A percentile compares a stretch with the other conserved stretches of the same genome.
These are phyloP conservation scores for Diaporthe sp. DNA, from an alignment of 2,329 filamentous ascomycete species.

Conservation along the genomic window DNA sequence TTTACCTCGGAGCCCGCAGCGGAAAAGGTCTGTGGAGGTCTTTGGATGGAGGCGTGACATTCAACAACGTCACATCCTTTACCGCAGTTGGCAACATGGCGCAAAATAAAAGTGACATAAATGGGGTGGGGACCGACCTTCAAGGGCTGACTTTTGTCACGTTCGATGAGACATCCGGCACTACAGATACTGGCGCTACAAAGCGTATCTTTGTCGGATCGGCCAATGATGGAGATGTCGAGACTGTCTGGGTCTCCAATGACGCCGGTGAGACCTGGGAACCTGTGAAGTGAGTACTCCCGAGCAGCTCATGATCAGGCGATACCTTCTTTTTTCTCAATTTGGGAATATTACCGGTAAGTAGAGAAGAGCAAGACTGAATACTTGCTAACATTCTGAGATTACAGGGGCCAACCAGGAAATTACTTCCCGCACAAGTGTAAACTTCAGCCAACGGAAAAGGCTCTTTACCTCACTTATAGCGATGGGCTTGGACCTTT, in stretches of 20 bases:
- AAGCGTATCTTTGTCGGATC: slow-evolving; percentile 66
- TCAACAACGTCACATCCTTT: slow-evolving; percentile 61
- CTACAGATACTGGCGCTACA: slow-evolving; percentile 54
- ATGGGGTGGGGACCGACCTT: slow-evolving; percentile 55
- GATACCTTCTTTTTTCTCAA: background rate
- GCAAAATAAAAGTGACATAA: slow-evolving; percentile 54
- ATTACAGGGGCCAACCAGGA: slow-evolving; percentile 48
- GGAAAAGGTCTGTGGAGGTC: slow-evolving; percentile 69
- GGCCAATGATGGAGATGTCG: slow-evolving; percentile 58
- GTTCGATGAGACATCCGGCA: slow-evolving; percentile 62
- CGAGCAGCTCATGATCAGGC: background rate
- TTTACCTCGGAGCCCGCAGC: slow-evolving; percentile 68
- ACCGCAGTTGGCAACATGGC: slow-evolving; percentile 61
- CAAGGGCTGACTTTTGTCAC: slow-evolving; percentile 64
- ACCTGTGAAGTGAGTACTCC: slow-evolving; percentile 44
- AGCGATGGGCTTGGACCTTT: slow-evolving; percentile 66
- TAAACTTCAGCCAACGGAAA: slow-evolving; percentile 59
- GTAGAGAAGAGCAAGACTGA: background rate
- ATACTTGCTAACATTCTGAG: background rate
- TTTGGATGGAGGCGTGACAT: slow-evolving; percentile 63
- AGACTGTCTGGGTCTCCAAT: slow-evolving; percentile 63
- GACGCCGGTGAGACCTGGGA: slow-evolving; percentile 65
- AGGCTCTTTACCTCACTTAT: slow-evolving; percentile 64
- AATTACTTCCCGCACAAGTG: slow-evolving; percentile 64
- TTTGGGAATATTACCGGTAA: background rate